Evolutionary conservation across 257 asterid species (phyloP), one percentile per base, ranked within the genome.

Genomic region (Paraleonurus japonicus): DNA sequence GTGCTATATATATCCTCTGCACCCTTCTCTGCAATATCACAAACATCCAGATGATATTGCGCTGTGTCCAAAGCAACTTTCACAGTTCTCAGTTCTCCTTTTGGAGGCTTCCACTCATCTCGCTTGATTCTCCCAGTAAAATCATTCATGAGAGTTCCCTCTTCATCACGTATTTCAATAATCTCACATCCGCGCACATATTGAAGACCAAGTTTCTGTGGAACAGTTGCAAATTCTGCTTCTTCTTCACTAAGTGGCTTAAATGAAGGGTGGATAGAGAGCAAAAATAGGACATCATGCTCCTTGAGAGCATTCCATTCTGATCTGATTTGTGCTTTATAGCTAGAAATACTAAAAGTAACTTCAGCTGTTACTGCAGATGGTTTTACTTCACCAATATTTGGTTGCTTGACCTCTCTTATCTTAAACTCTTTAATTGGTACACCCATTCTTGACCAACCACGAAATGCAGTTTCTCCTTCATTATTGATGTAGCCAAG

Each of bases 401-500:
- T 95, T 71, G 99, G 98, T 67, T 89, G 99, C 74, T 92, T 92
- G 57, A 92, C 96, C 76, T 85, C 92, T 0, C 81, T 60, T 69
- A 95, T 92, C 84, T 81, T 89, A 77, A 88, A 88, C 72, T 88
- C 88, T 82, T 92, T 92, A 76, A 95, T 74, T 64, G 97, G 99
- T 58, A 92, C 98, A 75, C 89, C 99, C 99, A 95, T 95, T 87
- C 99, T 92, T 32, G 99, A 95, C 99, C 99, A 95, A 70, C 99
- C 99, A 80, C 99, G 99, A 74, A 95, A 95, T 75, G 96, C 98
- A 75, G 99, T 67, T 77, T 89, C 90, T 65, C 99, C 98, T 89
- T 95, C 99, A 79, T 91, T 87, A 79, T 92, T 89, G 74, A 89
- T 78, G 73, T 84, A 76, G 50, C 96, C 85, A 43, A 95, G 96